Evolutionary conservation across 2,329 filamentous ascomycete genomes (phyloP).

Genomic region (Seiridium unicorne): DNA sequence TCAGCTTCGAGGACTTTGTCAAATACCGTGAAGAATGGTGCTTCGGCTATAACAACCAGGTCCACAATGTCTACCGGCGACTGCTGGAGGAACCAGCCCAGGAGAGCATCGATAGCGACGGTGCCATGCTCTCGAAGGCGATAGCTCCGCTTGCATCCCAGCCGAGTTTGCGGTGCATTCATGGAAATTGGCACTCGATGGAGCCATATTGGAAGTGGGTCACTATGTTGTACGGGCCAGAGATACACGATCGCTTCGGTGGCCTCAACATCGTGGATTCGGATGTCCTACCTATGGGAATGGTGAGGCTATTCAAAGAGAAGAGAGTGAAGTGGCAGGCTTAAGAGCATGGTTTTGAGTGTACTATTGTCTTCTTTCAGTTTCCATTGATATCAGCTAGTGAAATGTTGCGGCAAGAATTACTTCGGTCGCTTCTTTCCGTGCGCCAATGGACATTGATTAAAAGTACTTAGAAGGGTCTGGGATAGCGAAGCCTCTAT

Average conservation of each 20-base stretch:
- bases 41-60: constrained; percentile 15
- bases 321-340: constrained; percentile 42
- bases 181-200: constrained; percentile 29
- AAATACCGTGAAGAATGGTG: constrained; percentile 30
- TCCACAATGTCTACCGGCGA: constrained; percentile 31
- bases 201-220: constrained; percentile 48
- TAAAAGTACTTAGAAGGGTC: too few species aligned
- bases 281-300: constrained; percentile 43
- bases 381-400: too few species aligned
- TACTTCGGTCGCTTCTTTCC: too few species aligned
- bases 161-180: constrained; percentile 8
- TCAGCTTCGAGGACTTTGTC: constrained; percentile 42
- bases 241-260: constrained; percentile 42
- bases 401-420: too few species aligned
- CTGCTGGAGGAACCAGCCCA: constrained; percentile 33
- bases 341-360: constrained; percentile 10
- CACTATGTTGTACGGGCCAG: constrained; percentile 40
- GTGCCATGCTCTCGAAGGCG: constrained; percentile 21
- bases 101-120: constrained; percentile 23
- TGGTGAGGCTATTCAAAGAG: constrained; percentile 43
- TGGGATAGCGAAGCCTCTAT: too few species aligned
- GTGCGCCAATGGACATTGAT: too few species aligned
- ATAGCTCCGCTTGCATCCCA: constrained; percentile 9
- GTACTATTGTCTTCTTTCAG: too few species aligned
- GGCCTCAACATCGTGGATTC: constrained; percentile 43